Percentiles rank a stretch among this genome's conserved stretches.
Evolutionary conservation across 768 basidiomycete genomes (phyloP).

Genomic region (Daedaleopsis nitida): DNA sequence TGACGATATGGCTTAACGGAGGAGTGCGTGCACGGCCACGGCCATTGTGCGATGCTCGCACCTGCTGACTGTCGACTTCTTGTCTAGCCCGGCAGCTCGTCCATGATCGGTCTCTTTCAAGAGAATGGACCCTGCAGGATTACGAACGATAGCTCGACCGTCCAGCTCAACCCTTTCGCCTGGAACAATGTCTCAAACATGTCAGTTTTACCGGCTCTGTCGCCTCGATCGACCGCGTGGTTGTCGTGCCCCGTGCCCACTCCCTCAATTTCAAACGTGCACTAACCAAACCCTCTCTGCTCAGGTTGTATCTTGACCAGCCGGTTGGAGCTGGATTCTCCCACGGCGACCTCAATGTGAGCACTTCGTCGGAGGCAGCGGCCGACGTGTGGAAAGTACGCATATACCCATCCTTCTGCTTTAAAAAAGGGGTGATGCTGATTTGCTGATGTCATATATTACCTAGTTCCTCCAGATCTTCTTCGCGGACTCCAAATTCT

Average conservation of each 20-base stretch:
- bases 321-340: slow-evolving; percentile 67
- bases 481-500: slow-evolving; percentile 54
- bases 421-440: background rate
- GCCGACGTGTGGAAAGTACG: slow-evolving; percentile 52
- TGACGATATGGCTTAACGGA: slow-evolving; percentile 70
- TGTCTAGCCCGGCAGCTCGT: slow-evolving; percentile 40
- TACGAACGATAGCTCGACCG: slow-evolving; percentile 51
- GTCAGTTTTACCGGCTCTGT: slow-evolving; percentile 16
- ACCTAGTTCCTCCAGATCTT: slow-evolving; percentile 59
- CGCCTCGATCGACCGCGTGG: background rate
- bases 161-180: slow-evolving; percentile 54
- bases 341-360: slow-evolving; percentile 50
- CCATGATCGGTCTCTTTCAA: slow-evolving; percentile 41
- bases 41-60: background rate
- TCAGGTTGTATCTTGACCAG: slow-evolving; percentile 58
- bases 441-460: background rate
- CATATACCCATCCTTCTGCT: background rate
- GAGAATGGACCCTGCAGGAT: slow-evolving; percentile 49
- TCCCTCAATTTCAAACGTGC: background rate
- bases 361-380: slow-evolving; percentile 58
- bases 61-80: background rate
- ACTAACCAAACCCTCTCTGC: background rate
- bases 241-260: background rate
- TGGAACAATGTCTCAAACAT: slow-evolving; percentile 63
- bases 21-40: slow-evolving; percentile 32